A percentile compares a stretch with the other conserved stretches of the same genome.
These are phyloP conservation scores for Aspergillus asperescens DNA, from an alignment of 495 filamentous ascomycete species.

Conservation along the genomic window DNA sequence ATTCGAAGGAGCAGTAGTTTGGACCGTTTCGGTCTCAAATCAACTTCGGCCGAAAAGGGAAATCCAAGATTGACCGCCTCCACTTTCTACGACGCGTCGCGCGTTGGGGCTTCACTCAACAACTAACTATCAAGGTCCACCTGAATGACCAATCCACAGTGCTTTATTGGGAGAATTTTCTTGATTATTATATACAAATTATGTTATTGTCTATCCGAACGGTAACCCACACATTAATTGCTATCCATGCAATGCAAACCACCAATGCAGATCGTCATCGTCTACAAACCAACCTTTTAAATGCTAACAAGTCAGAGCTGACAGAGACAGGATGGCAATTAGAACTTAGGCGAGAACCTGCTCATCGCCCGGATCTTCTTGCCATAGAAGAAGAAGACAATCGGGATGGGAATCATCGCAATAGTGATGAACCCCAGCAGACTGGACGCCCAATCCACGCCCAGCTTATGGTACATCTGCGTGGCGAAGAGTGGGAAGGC, in stretches of 20 bases:
- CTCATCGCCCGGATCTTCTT: slow-evolving; percentile 54
- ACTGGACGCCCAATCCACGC: slow-evolving; percentile 59
- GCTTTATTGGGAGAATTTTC: background rate
- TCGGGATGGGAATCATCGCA: slow-evolving; percentile 63
- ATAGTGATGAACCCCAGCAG: slow-evolving; percentile 60
- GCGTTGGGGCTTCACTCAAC: slow-evolving; percentile 10
- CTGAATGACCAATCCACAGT: no score
- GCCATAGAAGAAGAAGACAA: slow-evolving; percentile 67
- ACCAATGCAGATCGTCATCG: background rate
- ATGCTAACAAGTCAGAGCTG: slow-evolving; percentile 2
- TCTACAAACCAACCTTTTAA: background rate
- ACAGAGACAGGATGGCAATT: background rate
- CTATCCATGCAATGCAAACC: slow-evolving; percentile 1
- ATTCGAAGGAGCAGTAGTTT: background rate
- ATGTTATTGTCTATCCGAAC: background rate
- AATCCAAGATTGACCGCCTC: slow-evolving; percentile 17
- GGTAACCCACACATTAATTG: background rate
- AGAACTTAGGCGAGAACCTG: slow-evolving; percentile 44
- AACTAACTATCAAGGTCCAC: no score
- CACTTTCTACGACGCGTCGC: slow-evolving; percentile 20
- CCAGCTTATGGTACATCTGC: slow-evolving; percentile 57
- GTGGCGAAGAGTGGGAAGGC: slow-evolving; percentile 62
- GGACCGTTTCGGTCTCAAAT: slow-evolving; percentile 1
- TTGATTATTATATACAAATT: background rate
- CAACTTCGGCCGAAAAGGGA: slow-evolving; percentile 1